phyloP scores from a whole-genome alignment of 371 early-diverging fungal genomes.

The Circinella umbellata region DNA sequence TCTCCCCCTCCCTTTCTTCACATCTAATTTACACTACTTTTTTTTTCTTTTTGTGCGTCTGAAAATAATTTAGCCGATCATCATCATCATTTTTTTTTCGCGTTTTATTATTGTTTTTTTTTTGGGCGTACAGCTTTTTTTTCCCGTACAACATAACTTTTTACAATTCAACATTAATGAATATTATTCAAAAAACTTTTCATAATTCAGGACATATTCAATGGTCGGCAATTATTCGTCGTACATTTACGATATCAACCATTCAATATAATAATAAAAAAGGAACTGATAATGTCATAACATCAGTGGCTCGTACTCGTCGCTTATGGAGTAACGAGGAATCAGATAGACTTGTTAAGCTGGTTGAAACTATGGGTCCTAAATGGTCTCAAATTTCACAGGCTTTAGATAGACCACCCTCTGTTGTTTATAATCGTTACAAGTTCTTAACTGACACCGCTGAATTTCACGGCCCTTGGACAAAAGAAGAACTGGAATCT shows the following conservation, averaged over 20 bases:
- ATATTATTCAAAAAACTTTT: background rate
- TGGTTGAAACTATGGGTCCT: slow-evolving; percentile 6
- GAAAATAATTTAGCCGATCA: no score
- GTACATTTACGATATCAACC: background rate
- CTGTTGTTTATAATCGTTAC: slow-evolving; percentile 26
- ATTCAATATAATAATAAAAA: background rate
- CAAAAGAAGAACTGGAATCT: slow-evolving; percentile 25
- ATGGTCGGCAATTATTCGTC: background rate
- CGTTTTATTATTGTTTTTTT: background rate
- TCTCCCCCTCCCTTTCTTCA: background rate
- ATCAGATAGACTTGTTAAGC: slow-evolving; percentile 4
- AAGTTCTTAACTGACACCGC: slow-evolving; percentile 7
- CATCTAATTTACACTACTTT: no score
- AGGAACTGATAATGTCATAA: no score
- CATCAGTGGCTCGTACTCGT: slow-evolving; percentile 10
- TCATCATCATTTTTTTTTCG: background rate
- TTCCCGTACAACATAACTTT: background rate
- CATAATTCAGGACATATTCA: background rate
- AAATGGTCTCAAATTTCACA: slow-evolving; percentile 16
- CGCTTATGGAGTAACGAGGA: slow-evolving; percentile 21
- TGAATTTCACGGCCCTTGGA: slow-evolving; percentile 34
- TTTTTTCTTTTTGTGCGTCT: no score
- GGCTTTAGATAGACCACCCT: slow-evolving; percentile 28
- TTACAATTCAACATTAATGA: background rate
- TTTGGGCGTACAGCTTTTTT: background rate